Evolutionary conservation across 1,139 yeast genomes (phyloP).

Genomic region (Suzukiozyma palmioleophila): DNA sequence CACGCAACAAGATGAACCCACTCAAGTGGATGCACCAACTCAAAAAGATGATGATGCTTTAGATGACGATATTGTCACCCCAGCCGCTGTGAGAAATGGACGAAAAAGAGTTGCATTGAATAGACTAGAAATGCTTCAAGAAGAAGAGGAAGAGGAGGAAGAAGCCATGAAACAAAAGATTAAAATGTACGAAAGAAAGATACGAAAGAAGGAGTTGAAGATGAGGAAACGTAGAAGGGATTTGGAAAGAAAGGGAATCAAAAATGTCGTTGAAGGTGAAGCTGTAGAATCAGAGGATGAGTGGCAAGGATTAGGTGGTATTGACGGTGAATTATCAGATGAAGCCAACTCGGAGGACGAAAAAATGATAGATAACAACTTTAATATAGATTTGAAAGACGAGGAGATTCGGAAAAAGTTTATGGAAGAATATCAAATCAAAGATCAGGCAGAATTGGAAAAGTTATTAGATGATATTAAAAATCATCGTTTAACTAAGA

Average conservation of each 20-base stretch:
- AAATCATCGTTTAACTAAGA: slow-evolving; percentile 73
- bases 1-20: slow-evolving; percentile 13
- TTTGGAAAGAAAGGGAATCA: slow-evolving; percentile 48
- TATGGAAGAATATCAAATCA: slow-evolving; percentile 63
- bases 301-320: slow-evolving; percentile 88
- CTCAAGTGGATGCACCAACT: slow-evolving; percentile 15
- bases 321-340: slow-evolving; percentile 66
- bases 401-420: slow-evolving; percentile 57
- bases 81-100: slow-evolving; percentile 23
- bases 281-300: slow-evolving; percentile 98
- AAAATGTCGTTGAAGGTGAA: slow-evolving; percentile 67
- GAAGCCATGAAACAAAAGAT: slow-evolving; percentile 28
- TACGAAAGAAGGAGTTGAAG: slow-evolving; percentile 35
- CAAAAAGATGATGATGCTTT: slow-evolving; percentile 14
- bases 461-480: slow-evolving; percentile 77
- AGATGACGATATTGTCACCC: slow-evolving; percentile 28
- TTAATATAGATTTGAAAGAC: slow-evolving; percentile 55
- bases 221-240: slow-evolving; percentile 40
- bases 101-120: slow-evolving; percentile 18
- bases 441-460: slow-evolving; percentile 68
- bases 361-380: slow-evolving; percentile 72
- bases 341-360: slow-evolving; percentile 75
- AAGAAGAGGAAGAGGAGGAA: slow-evolving; percentile 19
- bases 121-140: slow-evolving; percentile 17
- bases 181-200: slow-evolving; percentile 34